These are phyloP conservation scores for Candida verbasci DNA, from an alignment of 805 yeast genomes.

Conservation along the genomic window DNA sequence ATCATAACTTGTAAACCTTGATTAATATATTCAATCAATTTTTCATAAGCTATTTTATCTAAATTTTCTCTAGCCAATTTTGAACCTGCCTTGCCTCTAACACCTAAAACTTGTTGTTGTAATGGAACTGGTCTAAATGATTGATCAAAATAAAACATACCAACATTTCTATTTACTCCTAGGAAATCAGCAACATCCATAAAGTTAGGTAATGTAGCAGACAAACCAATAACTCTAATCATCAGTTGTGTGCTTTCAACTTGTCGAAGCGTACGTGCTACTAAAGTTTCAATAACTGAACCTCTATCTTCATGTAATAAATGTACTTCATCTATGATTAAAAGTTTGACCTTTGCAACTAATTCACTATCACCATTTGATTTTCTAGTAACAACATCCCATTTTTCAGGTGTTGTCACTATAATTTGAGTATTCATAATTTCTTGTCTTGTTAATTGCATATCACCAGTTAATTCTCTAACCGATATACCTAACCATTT, in stretches of 20 bases:
- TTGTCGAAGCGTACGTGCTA: conserved; percentile 89
- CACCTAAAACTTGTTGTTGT: conserved; percentile 83
- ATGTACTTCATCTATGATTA: conserved; percentile 96
- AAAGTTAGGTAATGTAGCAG: conserved; percentile 90
- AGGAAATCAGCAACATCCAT: conserved; percentile 92
- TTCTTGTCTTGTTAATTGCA: conserved; percentile 70
- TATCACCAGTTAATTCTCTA: conserved; percentile 89
- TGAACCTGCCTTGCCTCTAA: conserved; percentile 78
- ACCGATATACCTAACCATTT: conserved; percentile 85
- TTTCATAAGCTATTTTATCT: conserved; percentile 74
- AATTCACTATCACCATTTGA: conserved; percentile 84
- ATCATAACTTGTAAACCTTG: conserved; percentile 91
- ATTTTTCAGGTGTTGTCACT: conserved; percentile 94
- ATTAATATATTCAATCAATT: conserved; percentile 59
- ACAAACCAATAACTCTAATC: conserved; percentile 90
- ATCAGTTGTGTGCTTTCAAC: conserved; percentile 91
- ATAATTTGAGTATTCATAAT: conserved; percentile 74
- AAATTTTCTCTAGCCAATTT: conserved; percentile 66
- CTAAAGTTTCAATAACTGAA: conserved; percentile 91
- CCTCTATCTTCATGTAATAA: conserved; percentile 96
- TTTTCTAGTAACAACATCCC: conserved; percentile 98
- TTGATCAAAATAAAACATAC: conserved; percentile 92
- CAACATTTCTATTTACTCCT: conserved; percentile 84
- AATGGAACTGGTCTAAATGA: conserved; percentile 92
- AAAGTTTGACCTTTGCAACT: conserved; percentile 74